phyloP scores from a whole-genome alignment of 805 yeast genomes.

The Wickerhamomyces rabaulensis region DNA sequence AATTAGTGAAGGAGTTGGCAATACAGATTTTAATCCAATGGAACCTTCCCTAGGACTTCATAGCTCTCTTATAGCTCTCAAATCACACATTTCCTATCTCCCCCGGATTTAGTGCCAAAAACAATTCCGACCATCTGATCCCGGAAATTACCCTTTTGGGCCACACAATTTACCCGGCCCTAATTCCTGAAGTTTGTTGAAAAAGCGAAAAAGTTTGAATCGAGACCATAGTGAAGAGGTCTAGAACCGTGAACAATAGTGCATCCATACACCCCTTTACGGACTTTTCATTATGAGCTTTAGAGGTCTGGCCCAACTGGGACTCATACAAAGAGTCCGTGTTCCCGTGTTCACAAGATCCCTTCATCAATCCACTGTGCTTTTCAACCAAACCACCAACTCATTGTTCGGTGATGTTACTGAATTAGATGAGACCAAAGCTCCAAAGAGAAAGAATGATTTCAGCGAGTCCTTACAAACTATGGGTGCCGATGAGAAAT shows the following conservation, averaged over 20 bases:
- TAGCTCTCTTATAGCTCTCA: too few species aligned
- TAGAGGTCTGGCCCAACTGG: neutral
- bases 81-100: too few species aligned
- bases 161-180: neutral
- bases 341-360: neutral
- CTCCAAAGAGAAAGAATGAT: constrained; percentile 13
- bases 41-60: too few species aligned
- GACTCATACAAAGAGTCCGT: neutral
- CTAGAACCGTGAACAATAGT: neutral
- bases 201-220: neutral
- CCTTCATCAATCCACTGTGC: neutral
- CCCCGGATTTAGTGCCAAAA: neutral
- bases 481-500: constrained; percentile 17
- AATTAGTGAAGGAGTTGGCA: too few species aligned
- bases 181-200: neutral
- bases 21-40: too few species aligned
- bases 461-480: constrained; percentile 22
- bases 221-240: neutral
- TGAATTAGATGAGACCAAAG: constrained; percentile 11
- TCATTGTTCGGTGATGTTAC: constrained; percentile 23
- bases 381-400: neutral
- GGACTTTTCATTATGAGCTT: neutral
- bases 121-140: neutral
- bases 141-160: neutral
- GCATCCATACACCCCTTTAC: neutral